Conservation (phyloP, 176 grass and related monocot genomes). For the Alopecurus myosuroides region DNA sequence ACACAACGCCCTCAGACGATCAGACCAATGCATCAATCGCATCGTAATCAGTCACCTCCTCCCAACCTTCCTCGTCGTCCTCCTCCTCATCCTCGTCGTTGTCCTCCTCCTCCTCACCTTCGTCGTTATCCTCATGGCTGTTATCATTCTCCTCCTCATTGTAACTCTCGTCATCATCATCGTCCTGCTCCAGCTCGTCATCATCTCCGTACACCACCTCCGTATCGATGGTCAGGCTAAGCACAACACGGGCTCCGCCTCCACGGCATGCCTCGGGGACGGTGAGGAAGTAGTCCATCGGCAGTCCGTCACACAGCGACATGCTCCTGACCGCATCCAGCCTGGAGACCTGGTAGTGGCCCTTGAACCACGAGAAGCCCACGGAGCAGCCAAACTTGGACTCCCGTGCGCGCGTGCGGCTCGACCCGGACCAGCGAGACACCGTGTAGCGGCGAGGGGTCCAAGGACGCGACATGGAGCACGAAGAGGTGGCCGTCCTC, state of each 20-base stretch:
- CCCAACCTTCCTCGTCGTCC: background rate
- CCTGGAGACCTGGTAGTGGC: background rate
- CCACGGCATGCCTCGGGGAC: background rate
- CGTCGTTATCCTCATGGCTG: background rate
- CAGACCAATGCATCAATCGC: background rate
- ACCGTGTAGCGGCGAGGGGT: background rate
- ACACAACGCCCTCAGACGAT: background rate
- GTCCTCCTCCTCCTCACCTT: background rate
- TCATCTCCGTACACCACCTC: background rate
- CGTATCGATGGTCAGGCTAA: background rate
- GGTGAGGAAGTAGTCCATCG: conserved; percentile 11
- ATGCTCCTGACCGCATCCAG: background rate
- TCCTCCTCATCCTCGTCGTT: too few relatives aligned
- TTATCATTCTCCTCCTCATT: background rate
- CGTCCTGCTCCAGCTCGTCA: background rate
- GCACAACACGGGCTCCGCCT: background rate
- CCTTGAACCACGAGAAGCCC: conserved; percentile 23
- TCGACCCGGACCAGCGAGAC: background rate
- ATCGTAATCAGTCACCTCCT: background rate
- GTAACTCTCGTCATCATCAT: background rate
- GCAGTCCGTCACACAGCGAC: background rate
- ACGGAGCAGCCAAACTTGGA: background rate
- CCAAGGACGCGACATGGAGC: background rate
- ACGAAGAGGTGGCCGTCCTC: background rate
- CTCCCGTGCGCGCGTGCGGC: background rate